Evolutionary conservation across 1,284 basidiomycete genomes (phyloP).

Genomic region (Boletus sp.): DNA sequence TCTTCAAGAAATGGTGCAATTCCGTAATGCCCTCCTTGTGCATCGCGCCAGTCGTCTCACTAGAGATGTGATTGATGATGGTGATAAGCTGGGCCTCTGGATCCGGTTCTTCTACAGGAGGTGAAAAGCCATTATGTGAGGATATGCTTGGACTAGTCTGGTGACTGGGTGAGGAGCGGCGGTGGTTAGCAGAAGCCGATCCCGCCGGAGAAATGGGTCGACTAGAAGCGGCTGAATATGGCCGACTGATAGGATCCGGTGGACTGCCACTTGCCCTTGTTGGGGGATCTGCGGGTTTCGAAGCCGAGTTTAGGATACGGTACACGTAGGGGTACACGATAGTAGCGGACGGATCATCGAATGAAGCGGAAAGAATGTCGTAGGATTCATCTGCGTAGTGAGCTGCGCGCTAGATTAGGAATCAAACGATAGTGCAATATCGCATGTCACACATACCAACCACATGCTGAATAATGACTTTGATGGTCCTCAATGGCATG

Average conservation of each 20-base stretch:
- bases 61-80: conserved; percentile 90
- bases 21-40: conserved; percentile 95
- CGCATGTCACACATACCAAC: conserved; percentile 64
- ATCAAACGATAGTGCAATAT: conserved; percentile 10
- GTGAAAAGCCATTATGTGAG: conserved; percentile 52
- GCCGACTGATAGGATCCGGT: conserved; percentile 41
- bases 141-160: conserved; percentile 64
- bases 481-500: conserved; percentile 96
- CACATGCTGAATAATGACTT: conserved; percentile 95
- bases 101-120: conserved; percentile 69
- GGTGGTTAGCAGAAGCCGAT: conserved; percentile 52
- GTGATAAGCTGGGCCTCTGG: conserved; percentile 75
- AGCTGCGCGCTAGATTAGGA: conserved; percentile 46
- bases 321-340: conserved; percentile 85
- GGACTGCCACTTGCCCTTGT: conserved; percentile 41
- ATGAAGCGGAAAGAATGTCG: conserved; percentile 72
- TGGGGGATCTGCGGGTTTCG: conserved; percentile 41
- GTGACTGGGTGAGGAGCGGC: conserved; percentile 58
- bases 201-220: conserved; percentile 64
- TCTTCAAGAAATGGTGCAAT: conserved; percentile 91
- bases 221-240: conserved; percentile 57
- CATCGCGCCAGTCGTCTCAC: conserved; percentile 78
- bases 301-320: conserved; percentile 73
- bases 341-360: conserved; percentile 80
- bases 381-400: conserved; percentile 81